These are phyloP conservation scores for Pleomassaria siparia DNA, from an alignment of 2,329 filamentous ascomycete genomes.

Conservation along the genomic window DNA sequence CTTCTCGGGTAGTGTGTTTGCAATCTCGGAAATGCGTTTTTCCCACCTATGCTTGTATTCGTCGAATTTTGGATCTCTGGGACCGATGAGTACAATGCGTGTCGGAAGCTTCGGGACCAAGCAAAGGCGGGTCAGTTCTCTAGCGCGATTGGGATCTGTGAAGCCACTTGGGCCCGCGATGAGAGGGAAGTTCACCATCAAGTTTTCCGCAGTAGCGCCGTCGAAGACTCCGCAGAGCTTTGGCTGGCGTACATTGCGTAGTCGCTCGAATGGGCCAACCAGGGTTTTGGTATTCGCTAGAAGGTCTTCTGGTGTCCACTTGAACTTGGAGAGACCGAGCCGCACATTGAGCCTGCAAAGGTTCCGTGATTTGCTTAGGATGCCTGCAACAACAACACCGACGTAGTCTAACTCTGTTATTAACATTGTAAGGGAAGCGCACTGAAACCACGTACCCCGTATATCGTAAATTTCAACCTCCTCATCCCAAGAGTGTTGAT, in stretches of 20 bases:
- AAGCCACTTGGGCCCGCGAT: background rate
- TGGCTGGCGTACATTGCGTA: conserved; percentile 34
- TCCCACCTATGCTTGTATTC: conserved; percentile 27
- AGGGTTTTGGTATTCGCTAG: conserved; percentile 27
- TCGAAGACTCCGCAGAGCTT: conserved; percentile 26
- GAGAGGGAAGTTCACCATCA: conserved; percentile 18
- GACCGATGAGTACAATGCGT: conserved; percentile 12
- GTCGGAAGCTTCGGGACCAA: conserved; percentile 28
- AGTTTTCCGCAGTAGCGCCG: conserved; percentile 16
- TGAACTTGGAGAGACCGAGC: conserved; percentile 27
- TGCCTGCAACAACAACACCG: conserved; percentile 31
- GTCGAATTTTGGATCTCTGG: conserved; percentile 21
- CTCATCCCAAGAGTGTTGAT: conserved; percentile 26
- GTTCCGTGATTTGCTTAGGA: conserved; percentile 29
- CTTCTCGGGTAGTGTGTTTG: conserved; percentile 13
- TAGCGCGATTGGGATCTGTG: background rate
- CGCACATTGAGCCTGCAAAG: conserved; percentile 34
- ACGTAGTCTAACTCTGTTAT: conserved; percentile 28
- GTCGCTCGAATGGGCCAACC: conserved; percentile 31
- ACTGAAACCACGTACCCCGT: conserved; percentile 17
- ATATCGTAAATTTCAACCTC: conserved; percentile 42
- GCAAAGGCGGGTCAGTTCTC: conserved; percentile 12
- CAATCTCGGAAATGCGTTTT: conserved; percentile 13
- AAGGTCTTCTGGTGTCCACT: conserved; percentile 23
- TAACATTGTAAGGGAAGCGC: background rate